Conservation (phyloP, 345 rosid species). For the Rhizophora mangle region DNA sequence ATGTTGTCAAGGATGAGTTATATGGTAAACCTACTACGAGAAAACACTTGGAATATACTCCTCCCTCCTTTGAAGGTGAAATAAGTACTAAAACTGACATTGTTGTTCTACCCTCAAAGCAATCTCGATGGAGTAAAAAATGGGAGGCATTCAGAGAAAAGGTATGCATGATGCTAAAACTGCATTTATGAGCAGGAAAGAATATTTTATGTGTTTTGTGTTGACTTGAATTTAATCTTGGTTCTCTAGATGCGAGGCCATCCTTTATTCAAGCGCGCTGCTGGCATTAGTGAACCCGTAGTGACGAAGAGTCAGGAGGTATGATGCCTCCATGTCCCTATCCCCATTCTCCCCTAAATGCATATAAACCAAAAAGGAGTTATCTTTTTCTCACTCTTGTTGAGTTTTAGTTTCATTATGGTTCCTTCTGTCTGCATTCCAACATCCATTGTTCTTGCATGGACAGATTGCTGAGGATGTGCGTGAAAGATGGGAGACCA, state of each 20-base stretch:
- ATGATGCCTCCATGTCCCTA: not conserved
- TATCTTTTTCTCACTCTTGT: not conserved
- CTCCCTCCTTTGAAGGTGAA: slow-evolving; percentile 60
- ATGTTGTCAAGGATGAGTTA: slow-evolving; percentile 80
- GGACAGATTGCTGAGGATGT: slow-evolving; percentile 84
- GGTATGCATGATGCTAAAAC: slow-evolving; percentile 30
- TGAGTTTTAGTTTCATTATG: not conserved
- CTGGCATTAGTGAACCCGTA: slow-evolving; percentile 81
- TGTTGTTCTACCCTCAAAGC: slow-evolving; percentile 55
- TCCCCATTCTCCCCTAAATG: too few species aligned
- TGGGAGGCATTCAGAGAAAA: slow-evolving; percentile 69
- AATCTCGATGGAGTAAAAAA: slow-evolving; percentile 69
- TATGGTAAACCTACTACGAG: slow-evolving; percentile 55
- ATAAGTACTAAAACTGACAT: slow-evolving; percentile 78
- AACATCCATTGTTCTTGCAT: slow-evolving; percentile 20
- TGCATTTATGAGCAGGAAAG: not conserved
- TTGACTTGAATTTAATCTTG: not conserved
- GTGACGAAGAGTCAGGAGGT: slow-evolving; percentile 92
- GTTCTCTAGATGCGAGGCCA: slow-evolving; percentile 60
- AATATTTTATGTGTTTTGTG: not conserved
- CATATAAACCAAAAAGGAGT: not conserved
- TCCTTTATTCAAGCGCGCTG: slow-evolving; percentile 62
- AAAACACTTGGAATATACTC: slow-evolving; percentile 77
- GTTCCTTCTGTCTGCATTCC: not conserved
- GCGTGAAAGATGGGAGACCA: slow-evolving; percentile 96